Percentiles rank a stretch among this genome's conserved stretches.
Conservation (phyloP, 2,329 filamentous ascomycete species). For the Sporothrix pallida region DNA sequence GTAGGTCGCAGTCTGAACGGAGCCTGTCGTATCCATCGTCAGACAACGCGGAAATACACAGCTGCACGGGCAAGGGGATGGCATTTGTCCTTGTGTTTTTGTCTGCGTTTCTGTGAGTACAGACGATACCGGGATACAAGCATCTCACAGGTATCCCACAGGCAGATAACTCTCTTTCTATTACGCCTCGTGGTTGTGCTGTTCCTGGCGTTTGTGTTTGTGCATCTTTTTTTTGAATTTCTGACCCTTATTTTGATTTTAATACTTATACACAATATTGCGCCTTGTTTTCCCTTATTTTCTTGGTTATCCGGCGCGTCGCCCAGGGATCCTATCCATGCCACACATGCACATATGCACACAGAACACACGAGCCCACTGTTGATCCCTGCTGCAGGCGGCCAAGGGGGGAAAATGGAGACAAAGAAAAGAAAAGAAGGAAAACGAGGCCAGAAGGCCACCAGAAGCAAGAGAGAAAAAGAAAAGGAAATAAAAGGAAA, state of each 20-base stretch:
- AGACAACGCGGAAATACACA: conserved; percentile 27
- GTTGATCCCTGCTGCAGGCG: conserved; percentile 16
- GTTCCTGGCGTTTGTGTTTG: not conserved
- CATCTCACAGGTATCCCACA: too few species aligned
- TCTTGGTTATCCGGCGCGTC: conserved; percentile 1
- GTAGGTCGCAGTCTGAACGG: conserved; percentile 15
- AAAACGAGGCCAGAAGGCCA: conserved; percentile 1
- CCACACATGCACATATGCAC: not conserved
- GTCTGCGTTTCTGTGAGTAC: too few species aligned
- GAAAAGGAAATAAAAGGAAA: not conserved
- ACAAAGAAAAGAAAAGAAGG: not conserved
- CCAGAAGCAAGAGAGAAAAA: not conserved
- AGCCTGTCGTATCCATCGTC: conserved; percentile 11
- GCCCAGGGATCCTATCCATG: conserved; percentile 10
- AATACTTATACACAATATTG: not conserved
- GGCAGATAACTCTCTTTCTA: too few species aligned
- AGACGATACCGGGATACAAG: too few species aligned
- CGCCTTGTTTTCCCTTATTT: not conserved
- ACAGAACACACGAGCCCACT: not conserved
- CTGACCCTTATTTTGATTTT: not conserved
- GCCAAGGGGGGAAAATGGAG: not conserved
- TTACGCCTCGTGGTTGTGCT: not conserved
- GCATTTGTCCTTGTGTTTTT: not conserved
- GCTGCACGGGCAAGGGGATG: conserved; percentile 17
- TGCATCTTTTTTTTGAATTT: not conserved